Conservation (phyloP, 768 basidiomycete genomes). For the Phylloporus arenicola region DNA sequence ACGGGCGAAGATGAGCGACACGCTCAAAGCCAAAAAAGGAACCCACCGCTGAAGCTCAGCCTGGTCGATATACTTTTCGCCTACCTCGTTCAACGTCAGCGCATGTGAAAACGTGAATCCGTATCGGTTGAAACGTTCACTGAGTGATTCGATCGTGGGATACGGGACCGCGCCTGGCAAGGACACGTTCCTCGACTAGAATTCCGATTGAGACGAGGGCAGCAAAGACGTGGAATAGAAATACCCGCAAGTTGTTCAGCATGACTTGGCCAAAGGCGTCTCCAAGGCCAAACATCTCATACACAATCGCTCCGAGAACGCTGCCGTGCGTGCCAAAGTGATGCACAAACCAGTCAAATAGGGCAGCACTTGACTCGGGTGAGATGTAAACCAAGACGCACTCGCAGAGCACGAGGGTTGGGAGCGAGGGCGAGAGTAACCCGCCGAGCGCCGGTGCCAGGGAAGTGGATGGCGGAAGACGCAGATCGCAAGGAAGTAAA, state of each 20-base stretch:
- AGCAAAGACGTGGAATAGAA: conserved; percentile 4
- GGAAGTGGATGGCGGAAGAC: conserved; percentile 45
- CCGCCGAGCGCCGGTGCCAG: conserved; percentile 35
- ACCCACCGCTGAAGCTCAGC: conserved; percentile 56
- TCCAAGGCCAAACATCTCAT: conserved; percentile 89
- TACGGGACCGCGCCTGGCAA: conserved; percentile 72
- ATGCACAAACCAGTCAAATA: conserved; percentile 70
- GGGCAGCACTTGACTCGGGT: conserved; percentile 47
- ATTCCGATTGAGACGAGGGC: background rate
- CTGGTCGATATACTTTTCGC: conserved; percentile 41
- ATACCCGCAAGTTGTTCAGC: conserved; percentile 78
- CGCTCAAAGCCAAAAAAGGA: background rate
- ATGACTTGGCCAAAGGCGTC: conserved; percentile 93
- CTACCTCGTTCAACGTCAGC: conserved; percentile 65
- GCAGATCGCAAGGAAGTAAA: conserved; percentile 73
- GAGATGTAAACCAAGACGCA: conserved; percentile 88
- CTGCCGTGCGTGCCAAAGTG: conserved; percentile 32
- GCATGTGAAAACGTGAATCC: conserved; percentile 55
- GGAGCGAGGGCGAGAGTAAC: conserved; percentile 52
- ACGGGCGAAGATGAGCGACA: background rate
- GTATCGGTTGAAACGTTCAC: conserved; percentile 49
- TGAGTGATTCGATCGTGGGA: conserved; percentile 49
- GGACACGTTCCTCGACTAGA: conserved; percentile 62
- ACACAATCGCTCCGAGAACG: conserved; percentile 57
- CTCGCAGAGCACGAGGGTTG: conserved; percentile 85